Conservation (phyloP, 176 grass and related monocot species). For the Triticum urartu region DNA sequence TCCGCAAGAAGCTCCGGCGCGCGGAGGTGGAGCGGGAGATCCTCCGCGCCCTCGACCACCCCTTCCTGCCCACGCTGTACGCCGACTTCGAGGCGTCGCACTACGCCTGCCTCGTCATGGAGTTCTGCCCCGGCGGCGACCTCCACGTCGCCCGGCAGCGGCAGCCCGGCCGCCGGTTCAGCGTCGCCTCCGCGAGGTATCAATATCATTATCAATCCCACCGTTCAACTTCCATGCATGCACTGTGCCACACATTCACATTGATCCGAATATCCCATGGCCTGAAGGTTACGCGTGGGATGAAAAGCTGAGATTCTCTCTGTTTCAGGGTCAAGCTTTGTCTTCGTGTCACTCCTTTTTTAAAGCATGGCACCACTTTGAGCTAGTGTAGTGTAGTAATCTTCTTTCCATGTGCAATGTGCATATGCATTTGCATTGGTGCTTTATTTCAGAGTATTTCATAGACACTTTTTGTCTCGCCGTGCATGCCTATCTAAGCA, state of each 20-base stretch:
- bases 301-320: background rate
- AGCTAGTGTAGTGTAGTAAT: constrained; percentile 14
- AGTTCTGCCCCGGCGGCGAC: constrained; percentile 92
- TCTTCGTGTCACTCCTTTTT: constrained; percentile 40
- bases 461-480: constrained; percentile 33
- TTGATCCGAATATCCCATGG: background rate
- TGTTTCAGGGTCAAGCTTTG: constrained; percentile 51
- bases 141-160: constrained; percentile 79
- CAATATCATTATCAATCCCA: too few species aligned
- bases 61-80: constrained; percentile 85
- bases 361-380: constrained; percentile 37
- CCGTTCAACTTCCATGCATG: background rate
- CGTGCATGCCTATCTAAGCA: constrained; percentile 20
- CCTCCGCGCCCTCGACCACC: constrained; percentile 74
- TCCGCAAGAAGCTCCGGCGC: constrained; percentile 80
- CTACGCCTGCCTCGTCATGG: constrained; percentile 93
- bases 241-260: background rate
- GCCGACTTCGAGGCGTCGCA: constrained; percentile 85
- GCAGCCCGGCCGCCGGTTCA: constrained; percentile 64
- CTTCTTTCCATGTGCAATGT: constrained; percentile 36
- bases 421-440: constrained; percentile 16
- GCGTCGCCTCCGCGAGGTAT: constrained; percentile 57
- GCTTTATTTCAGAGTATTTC: constrained; percentile 1
- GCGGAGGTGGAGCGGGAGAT: constrained; percentile 88
- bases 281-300: background rate